Conservation (phyloP, 2,329 filamentous ascomycete genomes). For the Diaporthe helianthi region DNA sequence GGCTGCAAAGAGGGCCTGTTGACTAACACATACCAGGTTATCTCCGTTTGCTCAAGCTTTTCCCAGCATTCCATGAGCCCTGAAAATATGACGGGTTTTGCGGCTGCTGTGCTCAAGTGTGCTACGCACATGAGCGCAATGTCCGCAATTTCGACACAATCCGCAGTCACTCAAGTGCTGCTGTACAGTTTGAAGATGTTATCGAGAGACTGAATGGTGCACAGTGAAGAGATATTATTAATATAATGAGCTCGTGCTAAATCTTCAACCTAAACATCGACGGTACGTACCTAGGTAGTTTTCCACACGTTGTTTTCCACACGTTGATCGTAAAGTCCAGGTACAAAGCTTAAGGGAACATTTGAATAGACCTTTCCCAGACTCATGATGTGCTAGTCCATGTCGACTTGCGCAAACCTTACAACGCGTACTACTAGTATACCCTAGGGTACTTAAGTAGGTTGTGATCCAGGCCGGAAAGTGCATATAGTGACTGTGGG, state of each 20-base stretch:
- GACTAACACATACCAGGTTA: background rate
- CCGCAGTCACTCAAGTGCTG: too few species aligned
- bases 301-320: background rate
- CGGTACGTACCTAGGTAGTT: too few species aligned
- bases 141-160: background rate
- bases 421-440: too few species aligned
- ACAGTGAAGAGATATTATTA: too few species aligned
- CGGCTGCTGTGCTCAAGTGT: too few species aligned
- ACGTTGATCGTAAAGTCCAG: background rate
- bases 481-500: too few species aligned
- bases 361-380: background rate
- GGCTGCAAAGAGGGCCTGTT: background rate
- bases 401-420: background rate
- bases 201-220: background rate
- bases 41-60: background rate
- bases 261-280: too few species aligned
- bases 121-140: background rate
- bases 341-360: background rate
- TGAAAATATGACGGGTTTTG: background rate
- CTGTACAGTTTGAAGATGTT: too few species aligned
- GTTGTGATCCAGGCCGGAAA: too few species aligned
- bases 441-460: too few species aligned
- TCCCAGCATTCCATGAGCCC: background rate
- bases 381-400: too few species aligned
- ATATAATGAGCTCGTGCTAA: background rate